phyloP scores from a whole-genome alignment of 352 stramenopile species.

The Peronospora destructor region DNA sequence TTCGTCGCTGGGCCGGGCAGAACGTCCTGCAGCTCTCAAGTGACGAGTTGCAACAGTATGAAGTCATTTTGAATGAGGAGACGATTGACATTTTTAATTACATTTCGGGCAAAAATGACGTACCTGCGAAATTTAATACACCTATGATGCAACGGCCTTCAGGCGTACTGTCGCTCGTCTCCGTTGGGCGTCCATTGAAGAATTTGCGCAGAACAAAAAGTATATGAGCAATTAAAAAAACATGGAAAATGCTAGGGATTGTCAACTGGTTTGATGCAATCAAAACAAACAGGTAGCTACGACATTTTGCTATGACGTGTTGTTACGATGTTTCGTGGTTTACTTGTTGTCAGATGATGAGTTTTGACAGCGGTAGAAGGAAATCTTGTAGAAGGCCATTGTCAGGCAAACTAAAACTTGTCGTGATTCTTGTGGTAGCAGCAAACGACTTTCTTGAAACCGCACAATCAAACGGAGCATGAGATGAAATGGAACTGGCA shows the following conservation, averaged over 20 bases:
- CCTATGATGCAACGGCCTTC: too few relatives aligned
- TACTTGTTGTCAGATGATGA: background rate
- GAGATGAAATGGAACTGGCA: constrained; percentile 50
- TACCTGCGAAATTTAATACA: too few relatives aligned
- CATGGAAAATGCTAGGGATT: constrained; percentile 69
- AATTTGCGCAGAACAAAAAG: too few relatives aligned
- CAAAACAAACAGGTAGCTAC: too few relatives aligned
- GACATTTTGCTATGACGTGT: background rate
- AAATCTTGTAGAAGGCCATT: constrained; percentile 38
- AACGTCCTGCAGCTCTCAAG: constrained; percentile 80
- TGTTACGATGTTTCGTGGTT: background rate
- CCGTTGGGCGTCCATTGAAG: too few relatives aligned
- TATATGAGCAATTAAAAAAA: too few relatives aligned
- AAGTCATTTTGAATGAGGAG: constrained; percentile 94
- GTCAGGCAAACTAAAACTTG: constrained; percentile 47
- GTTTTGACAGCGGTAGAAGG: constrained; percentile 44
- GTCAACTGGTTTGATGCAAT: too few relatives aligned
- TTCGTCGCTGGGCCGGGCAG: constrained; percentile 91
- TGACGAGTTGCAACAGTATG: constrained; percentile 90
- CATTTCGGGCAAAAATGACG: too few relatives aligned
- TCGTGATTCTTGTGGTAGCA: constrained; percentile 43
- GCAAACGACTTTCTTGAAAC: constrained; percentile 50
- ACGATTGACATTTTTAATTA: constrained; percentile 98
- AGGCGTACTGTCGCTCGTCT: too few relatives aligned
- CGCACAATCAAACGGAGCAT: constrained; percentile 42